A percentile compares a stretch with the other conserved stretches of the same genome.
These are phyloP conservation scores for Stephania cephalantha DNA, from an alignment of 164 flowering plant species.

Conservation along the genomic window DNA sequence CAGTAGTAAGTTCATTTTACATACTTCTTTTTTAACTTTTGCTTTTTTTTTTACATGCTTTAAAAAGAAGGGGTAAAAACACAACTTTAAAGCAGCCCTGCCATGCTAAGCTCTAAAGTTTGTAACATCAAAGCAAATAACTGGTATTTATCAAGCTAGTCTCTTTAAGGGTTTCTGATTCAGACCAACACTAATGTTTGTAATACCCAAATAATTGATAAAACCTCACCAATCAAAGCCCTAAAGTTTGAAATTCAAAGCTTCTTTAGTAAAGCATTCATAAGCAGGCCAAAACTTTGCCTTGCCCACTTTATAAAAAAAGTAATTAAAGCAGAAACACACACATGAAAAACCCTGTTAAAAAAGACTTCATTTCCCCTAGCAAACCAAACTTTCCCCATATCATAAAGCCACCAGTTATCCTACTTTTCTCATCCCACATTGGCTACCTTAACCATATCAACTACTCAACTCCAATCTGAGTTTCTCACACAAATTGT, in stretches of 20 bases:
- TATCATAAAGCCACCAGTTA: not conserved
- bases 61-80: not conserved
- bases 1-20: no score
- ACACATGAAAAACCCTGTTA: not conserved
- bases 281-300: not conserved
- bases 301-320: not conserved
- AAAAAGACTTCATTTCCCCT: not conserved
- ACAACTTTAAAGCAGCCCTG: not conserved
- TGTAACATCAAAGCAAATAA: no score
- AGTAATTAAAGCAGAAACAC: conserved; percentile 2
- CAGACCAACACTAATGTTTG: not conserved
- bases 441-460: not conserved
- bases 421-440: not conserved
- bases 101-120: not conserved
- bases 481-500: not conserved
- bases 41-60: not conserved
- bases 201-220: not conserved
- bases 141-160: not conserved
- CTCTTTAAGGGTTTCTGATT: not conserved
- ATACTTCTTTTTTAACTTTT: not conserved
- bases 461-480: not conserved
- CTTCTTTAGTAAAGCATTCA: not conserved
- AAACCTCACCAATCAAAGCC: not conserved
- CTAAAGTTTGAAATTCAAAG: conserved; percentile 1
- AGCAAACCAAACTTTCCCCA: not conserved